These are phyloP conservation scores for Apiospora kogelbergensis DNA, from an alignment of 2,329 filamentous ascomycete species.

Conservation along the genomic window DNA sequence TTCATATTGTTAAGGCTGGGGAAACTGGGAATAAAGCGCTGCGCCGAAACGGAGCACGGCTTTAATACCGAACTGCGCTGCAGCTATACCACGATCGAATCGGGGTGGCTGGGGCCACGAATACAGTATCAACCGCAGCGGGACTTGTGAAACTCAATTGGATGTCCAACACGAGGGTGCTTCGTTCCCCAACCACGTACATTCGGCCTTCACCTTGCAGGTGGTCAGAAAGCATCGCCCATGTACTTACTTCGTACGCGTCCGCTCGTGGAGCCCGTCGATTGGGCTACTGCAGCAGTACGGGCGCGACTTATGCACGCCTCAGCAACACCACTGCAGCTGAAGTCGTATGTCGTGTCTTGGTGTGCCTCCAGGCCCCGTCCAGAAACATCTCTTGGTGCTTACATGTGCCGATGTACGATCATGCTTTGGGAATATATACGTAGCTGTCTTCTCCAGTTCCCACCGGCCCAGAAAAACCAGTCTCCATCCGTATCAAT, in stretches of 20 bases:
- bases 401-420: conserved; percentile 1
- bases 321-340: conserved; percentile 7
- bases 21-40: background rate
- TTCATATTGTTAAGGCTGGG: background rate
- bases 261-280: conserved; percentile 12
- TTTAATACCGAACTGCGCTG: background rate
- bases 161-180: conserved; percentile 5
- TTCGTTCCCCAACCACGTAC: conserved; percentile 13
- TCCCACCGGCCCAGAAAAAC: background rate
- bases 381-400: background rate
- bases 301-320: conserved; percentile 12
- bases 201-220: conserved; percentile 8
- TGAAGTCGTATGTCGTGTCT: conserved; percentile 2
- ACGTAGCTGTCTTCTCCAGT: background rate
- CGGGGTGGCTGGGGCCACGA: conserved; percentile 15
- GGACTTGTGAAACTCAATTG: conserved; percentile 15
- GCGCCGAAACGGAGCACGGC: background rate
- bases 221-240: conserved; percentile 14
- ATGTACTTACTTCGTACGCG: too few relatives aligned
- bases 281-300: conserved; percentile 11
- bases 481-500: background rate
- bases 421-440: conserved; percentile 6
- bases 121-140: background rate
- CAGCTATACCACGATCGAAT: background rate
- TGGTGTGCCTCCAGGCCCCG: background rate